A percentile compares a stretch with the other conserved stretches of the same genome.
Evolutionary conservation across 2,329 filamentous ascomycete species (phyloP).

Genomic region (Hypoxylon rubiginosum): DNA sequence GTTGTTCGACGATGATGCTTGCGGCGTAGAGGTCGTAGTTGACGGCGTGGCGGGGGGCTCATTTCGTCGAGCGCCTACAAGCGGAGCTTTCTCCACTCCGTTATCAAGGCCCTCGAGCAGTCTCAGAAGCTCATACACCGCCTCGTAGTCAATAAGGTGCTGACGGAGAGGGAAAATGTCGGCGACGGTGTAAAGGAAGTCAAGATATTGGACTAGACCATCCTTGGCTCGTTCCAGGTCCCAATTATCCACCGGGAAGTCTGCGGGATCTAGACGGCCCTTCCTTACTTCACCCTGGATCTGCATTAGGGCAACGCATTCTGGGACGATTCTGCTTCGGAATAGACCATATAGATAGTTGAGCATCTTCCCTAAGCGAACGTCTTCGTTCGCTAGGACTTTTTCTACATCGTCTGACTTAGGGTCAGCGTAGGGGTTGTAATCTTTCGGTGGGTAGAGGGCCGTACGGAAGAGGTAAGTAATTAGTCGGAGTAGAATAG

Average conservation of each 20-base stretch:
- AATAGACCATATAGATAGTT: constrained; percentile 96
- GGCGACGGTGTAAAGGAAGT: constrained; percentile 91
- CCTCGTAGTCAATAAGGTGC: constrained; percentile 91
- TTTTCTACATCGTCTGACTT: constrained; percentile 45
- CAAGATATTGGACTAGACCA: constrained; percentile 92
- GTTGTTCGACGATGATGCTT: constrained; percentile 49
- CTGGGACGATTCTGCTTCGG: constrained; percentile 90
- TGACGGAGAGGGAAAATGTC: constrained; percentile 87
- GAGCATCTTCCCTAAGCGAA: constrained; percentile 72
- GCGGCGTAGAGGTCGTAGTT: constrained; percentile 49
- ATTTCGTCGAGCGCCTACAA: constrained; percentile 61
- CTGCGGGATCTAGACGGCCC: constrained; percentile 79
- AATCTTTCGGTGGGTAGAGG: constrained; percentile 57
- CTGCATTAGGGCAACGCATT: constrained; percentile 94
- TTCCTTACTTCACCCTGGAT: constrained; percentile 90
- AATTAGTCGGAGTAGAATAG: constrained; percentile 89
- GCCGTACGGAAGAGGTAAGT: constrained; percentile 85
- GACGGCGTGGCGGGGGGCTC: constrained; percentile 41
- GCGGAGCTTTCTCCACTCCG: constrained; percentile 85
- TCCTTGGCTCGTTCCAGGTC: constrained; percentile 98
- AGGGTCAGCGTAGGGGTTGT: constrained; percentile 47
- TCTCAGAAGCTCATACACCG: constrained; percentile 88
- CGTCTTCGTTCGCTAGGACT: constrained; percentile 63
- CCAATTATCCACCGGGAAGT: constrained; percentile 96
- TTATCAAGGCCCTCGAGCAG: constrained; percentile 89